phyloP scores from a whole-genome alignment of 78 protist species.

The Protostelium mycophagum region DNA sequence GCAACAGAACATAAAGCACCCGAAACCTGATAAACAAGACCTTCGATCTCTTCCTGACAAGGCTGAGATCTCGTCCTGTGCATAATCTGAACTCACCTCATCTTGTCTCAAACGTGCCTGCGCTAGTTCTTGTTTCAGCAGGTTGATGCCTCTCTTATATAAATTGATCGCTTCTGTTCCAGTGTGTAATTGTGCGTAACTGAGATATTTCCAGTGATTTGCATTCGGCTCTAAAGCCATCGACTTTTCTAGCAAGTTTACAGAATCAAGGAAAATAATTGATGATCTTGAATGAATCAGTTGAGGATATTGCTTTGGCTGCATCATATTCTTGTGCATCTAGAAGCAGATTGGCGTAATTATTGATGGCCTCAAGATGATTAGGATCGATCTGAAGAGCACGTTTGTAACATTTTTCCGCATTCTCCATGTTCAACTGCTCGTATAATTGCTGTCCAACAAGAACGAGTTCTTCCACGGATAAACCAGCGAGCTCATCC shows the following conservation, averaged over 20 bases:
- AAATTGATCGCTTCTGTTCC: background rate
- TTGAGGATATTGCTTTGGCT: background rate
- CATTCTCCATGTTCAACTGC: background rate
- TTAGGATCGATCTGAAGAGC: background rate
- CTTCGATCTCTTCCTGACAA: constrained; percentile 20
- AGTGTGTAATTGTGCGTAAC: background rate
- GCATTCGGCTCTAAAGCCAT: background rate
- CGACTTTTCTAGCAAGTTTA: background rate
- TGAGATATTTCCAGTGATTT: background rate
- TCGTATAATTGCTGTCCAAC: background rate
- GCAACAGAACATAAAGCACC: constrained; percentile 53
- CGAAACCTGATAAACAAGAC: constrained; percentile 30
- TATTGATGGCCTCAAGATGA: background rate
- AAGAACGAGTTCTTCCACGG: background rate
- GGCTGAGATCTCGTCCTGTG: too few relatives aligned
- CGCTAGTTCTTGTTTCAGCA: background rate
- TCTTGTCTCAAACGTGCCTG: background rate
- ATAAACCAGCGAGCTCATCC: background rate
- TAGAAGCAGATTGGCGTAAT: background rate
- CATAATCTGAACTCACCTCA: too few relatives aligned
- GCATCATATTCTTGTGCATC: background rate
- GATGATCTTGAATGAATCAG: background rate
- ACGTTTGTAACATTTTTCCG: background rate
- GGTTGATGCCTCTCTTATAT: background rate
- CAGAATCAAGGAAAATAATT: background rate